Evolutionary conservation across 2,329 filamentous ascomycete species (phyloP).

Genomic region (Microthyrium microscopicum): DNA sequence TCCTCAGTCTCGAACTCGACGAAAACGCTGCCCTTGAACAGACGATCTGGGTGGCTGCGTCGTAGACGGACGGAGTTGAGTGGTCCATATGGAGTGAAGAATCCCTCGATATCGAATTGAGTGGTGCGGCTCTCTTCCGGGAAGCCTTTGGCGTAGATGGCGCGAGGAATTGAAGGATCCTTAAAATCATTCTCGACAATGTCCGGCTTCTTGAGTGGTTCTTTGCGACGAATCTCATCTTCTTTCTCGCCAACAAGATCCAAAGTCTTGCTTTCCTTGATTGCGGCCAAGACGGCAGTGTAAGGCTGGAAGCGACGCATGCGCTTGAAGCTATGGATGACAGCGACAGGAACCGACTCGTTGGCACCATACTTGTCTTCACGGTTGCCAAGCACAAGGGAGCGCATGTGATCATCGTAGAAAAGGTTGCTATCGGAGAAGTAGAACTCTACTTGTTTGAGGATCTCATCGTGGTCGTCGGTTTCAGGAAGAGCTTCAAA

Average conservation of each 20-base stretch:
- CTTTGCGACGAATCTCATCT: conserved; percentile 49
- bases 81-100: conserved; percentile 67
- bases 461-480: conserved; percentile 64
- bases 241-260: conserved; percentile 56
- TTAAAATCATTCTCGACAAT: conserved; percentile 25
- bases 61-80: conserved; percentile 76
- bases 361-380: too few species aligned
- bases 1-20: conserved; percentile 79
- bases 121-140: conserved; percentile 67
- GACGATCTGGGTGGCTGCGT: conserved; percentile 46
- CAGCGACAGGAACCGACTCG: conserved; percentile 61
- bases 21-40: conserved; percentile 94
- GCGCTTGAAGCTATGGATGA: conserved; percentile 77
- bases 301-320: conserved; percentile 92
- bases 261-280: conserved; percentile 60
- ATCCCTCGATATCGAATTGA: conserved; percentile 86
- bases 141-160: conserved; percentile 89
- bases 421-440: conserved; percentile 84
- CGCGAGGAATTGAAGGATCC: conserved; percentile 52
- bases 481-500: conserved; percentile 44
- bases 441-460: conserved; percentile 90
- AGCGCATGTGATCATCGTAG: conserved; percentile 74
- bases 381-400: conserved; percentile 59
- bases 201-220: conserved; percentile 39
- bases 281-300: conserved; percentile 63